Evolutionary conservation across 2,329 filamentous ascomycete genomes (phyloP), one percentile per base, ranked within the genome.

Genomic region (Beauveria caledonica): DNA sequence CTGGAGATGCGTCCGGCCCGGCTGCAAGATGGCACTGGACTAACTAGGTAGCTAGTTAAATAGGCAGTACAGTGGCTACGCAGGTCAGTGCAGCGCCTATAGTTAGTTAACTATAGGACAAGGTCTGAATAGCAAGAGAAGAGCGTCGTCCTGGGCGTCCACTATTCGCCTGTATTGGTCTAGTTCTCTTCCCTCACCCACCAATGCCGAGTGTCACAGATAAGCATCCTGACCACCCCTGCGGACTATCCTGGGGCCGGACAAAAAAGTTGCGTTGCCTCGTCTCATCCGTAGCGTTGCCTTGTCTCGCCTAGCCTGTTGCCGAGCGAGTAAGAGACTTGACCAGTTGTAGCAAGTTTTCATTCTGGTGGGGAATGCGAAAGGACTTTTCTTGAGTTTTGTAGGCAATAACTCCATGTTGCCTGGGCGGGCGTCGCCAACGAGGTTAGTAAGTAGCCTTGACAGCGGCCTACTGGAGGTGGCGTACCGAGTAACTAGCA

Each of bases 161-260:
- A 40, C 50, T 53, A 53, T 53, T 53, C 45, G 27, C 25, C 54
- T 21, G 27, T 48, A 33, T 42, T 27, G 42, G 54, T 21, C 42
- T 48, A 46, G 25, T 46, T 5, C 27, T 25, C 8, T n/a, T 6
- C 10, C 33, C 19, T 39, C 36, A 49, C 54, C 60, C 54, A 62
- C 60, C 60, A 58, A 62, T 62, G 33, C 60, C 19, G 48, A 29
- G 21, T 53, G 54, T 58, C 48, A 55, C 54, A 62, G 60, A 62
- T 62, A 62, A 62, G 60, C 54, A 62, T 39, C 19, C 40, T 50
- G 19, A 21, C 50, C 54, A 57, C 50, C 51, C 40, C 50, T 53
- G 42, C 33, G 13, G 58, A n/a, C 40, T 33, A 44, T 39, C 42
- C 23, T 42, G 19, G 42, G 58, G 48, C 23, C 21, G 13, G 39